Evolutionary conservation across 164 flowering plant genomes (phyloP), one percentile per base, ranked within the genome.

Genomic region (Euptelea pleiosperma): DNA sequence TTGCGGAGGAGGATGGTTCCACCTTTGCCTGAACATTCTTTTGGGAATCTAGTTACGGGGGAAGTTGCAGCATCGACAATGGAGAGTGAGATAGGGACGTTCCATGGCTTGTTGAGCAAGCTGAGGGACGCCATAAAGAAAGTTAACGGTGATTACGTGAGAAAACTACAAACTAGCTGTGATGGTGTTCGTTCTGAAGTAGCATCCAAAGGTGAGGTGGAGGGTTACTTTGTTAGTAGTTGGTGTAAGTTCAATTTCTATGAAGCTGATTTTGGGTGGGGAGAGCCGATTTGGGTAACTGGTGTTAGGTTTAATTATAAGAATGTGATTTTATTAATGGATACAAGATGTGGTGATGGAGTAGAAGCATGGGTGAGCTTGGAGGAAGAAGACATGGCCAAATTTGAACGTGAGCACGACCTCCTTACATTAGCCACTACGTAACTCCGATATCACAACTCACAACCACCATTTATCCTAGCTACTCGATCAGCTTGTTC

Each of bases 211-310:
- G 70, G 42, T 2, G 59, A 60, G 2, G 18, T 35, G 3, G 66
- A 69, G 4, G 1, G 22, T 9, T 52, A 29, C 19, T 11, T 0
- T 0, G 72, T 64, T 19, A 55, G 46, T 2, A 75, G 84, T 28
- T 64, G 68, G 71, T 69, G 79, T 28, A 70, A 55, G 43, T 70
- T 68, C 21, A 58, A 50, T 8, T 11, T 77, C 0, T 74, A 75
- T 42, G 69, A 79, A 33, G 63, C 49, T 9, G 79, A 75, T 56
- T 79, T 77, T 22, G 81, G 79, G 5, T 79, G 73, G 78, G 83
- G 82, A 26, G 70, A 60, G 67, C 82, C 77, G 0, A 3, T 16
- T 0, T 78, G 74, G 82, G 65, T 63, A 9, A 57, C 65, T n/a
- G 19, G 30, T 22, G 15, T 34, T 0, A 22, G 28, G n/a, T n/a